phyloP scores from a whole-genome alignment of 768 basidiomycete species.

The Russula ochroleuca region DNA sequence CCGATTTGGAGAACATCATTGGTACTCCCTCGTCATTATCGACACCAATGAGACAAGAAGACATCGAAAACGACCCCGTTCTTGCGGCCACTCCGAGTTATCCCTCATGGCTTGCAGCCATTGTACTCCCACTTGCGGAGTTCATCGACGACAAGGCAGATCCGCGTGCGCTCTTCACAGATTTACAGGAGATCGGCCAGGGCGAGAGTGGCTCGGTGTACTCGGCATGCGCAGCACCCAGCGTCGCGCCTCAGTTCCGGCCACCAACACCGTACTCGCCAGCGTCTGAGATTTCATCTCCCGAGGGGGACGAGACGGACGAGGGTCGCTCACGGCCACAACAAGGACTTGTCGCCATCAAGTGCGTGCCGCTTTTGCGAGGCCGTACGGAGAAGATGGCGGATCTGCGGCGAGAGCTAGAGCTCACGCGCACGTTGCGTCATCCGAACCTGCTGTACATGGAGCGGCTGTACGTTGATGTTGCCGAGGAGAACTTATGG shows the following conservation, averaged over 20 bases:
- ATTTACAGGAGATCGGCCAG: slow-evolving; percentile 75
- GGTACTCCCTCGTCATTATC: neutral
- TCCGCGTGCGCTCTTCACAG: slow-evolving; percentile 58
- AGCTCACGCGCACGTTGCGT: slow-evolving; percentile 50
- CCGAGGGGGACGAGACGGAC: neutral
- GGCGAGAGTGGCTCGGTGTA: slow-evolving; percentile 77
- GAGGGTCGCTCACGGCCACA: slow-evolving; percentile 27
- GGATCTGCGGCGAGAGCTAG: slow-evolving; percentile 59
- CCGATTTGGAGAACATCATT: neutral
- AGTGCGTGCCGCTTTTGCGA: slow-evolving; percentile 59
- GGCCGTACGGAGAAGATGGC: slow-evolving; percentile 57
- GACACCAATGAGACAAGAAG: neutral
- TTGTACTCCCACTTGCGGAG: slow-evolving; percentile 54
- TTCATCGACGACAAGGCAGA: slow-evolving; percentile 62
- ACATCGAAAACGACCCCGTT: neutral
- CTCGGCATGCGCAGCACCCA: slow-evolving; percentile 35
- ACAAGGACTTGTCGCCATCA: slow-evolving; percentile 57
- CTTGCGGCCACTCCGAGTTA: slow-evolving; percentile 42
- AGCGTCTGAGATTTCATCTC: neutral
- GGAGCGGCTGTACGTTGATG: slow-evolving; percentile 67
- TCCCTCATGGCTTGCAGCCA: slow-evolving; percentile 57
- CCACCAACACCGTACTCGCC: slow-evolving; percentile 25
- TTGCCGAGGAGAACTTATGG: slow-evolving; percentile 59
- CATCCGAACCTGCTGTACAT: slow-evolving; percentile 63
- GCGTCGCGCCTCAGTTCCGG: slow-evolving; percentile 8